A percentile compares a stretch with the other conserved stretches of the same genome.
phyloP scores from a whole-genome alignment of 2,329 filamentous ascomycete species.

The Verticillium alfalfae region DNA sequence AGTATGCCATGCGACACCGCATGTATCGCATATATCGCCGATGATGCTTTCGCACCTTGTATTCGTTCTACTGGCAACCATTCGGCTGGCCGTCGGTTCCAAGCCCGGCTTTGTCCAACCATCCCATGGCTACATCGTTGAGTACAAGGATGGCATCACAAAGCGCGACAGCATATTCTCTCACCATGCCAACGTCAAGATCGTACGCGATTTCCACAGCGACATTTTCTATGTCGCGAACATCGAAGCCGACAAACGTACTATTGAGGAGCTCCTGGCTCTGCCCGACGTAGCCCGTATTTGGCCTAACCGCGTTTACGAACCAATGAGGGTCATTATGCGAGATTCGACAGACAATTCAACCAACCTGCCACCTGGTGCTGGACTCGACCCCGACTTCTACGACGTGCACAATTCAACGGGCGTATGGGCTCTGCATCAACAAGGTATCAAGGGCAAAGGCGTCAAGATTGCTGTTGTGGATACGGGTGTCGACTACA shows the following conservation, averaged over 20 bases:
- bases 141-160: constrained; percentile 1
- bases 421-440: constrained; percentile 30
- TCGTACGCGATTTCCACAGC: constrained; percentile 19
- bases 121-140: constrained; percentile 1
- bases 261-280: constrained; percentile 24
- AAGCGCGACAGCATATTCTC: not conserved
- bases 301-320: constrained; percentile 19
- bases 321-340: not conserved
- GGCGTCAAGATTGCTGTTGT: constrained; percentile 31
- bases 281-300: constrained; percentile 25
- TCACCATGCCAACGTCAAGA: constrained; percentile 8
- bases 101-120: not conserved
- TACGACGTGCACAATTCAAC: constrained; percentile 29
- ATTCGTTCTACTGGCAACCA: not conserved
- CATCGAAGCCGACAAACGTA: constrained; percentile 19
- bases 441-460: constrained; percentile 27
- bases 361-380: not conserved
- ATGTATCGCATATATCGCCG: not conserved
- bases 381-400: constrained; percentile 5
- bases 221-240: constrained; percentile 21
- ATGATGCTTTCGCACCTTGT: not conserved
- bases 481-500: constrained; percentile 33
- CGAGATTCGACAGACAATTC: not conserved
- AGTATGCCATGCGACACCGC: no score
- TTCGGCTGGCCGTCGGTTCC: not conserved